Base-by-base conservation (phyloP, 257 asterid species). In the Leonotis leonurus region DNA sequence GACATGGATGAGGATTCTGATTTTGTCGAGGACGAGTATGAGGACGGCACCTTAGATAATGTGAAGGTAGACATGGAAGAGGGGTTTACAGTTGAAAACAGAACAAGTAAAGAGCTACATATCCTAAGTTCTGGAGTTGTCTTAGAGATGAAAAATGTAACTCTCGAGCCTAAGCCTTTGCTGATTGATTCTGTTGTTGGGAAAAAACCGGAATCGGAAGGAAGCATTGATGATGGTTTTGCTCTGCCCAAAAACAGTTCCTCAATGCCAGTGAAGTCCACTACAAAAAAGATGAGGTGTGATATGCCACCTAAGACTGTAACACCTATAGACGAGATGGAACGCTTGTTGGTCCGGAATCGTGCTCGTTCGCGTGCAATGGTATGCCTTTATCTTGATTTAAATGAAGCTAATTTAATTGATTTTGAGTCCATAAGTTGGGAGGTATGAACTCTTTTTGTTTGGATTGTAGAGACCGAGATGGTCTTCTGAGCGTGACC, bases 321-420 rank as follows among this genome's bases (percentile, higher is more conserved):
- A 21, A 85, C 78, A 11, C 60, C 70, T 35, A 60, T 85, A 61
- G 8, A 41, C 56, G 86, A 90, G 74, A 85, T 90, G 97, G 82
- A 90, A 71, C 71, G 33, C 35, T 41, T 90, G 75, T 75, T 90
- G 46, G 78, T 74, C 70, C 78, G 77, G 2, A 68, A 85, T 63
- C 96, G 85, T 46, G 90, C 90, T 69, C 90, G 81, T 67, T 90
- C 96, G 22, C 93, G 85, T 68, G 93, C 96, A 75, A 80, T 83
- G 96, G 97, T 90, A 80, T 45, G 86, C 32, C 2, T 56, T 60
- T 29, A 26, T 39, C 40, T 74, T 36, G 45, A 41, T 68, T 20
- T 17, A 33, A 16, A 53, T 18, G 35, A 35, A 55, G 33, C 45
- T 13, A 9, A 44, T 39, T 33, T 35, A 26, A 14, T 13, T 64